These are phyloP conservation scores for Achlya hypogyna DNA, from an alignment of 352 stramenopile genomes.

Conservation along the genomic window DNA sequence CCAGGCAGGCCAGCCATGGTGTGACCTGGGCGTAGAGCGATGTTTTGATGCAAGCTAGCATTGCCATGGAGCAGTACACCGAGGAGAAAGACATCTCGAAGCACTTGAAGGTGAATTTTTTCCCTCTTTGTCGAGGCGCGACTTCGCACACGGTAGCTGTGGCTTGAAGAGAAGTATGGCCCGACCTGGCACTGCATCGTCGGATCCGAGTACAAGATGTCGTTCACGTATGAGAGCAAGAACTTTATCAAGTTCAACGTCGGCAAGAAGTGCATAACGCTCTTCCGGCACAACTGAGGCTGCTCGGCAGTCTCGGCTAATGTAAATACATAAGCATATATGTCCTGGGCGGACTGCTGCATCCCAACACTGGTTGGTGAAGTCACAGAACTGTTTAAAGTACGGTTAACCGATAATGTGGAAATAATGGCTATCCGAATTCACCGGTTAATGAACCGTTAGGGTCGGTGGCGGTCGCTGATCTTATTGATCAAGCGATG, in stretches of 20 bases:
- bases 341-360: background rate
- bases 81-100: constrained; percentile 76
- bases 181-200: constrained; percentile 73
- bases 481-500: background rate
- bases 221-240: constrained; percentile 72
- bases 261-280: constrained; percentile 78
- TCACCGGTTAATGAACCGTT: background rate
- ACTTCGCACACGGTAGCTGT: background rate
- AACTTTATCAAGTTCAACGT: constrained; percentile 82
- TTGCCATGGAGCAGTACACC: constrained; percentile 66
- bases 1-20: background rate
- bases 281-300: constrained; percentile 41
- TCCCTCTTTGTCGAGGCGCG: background rate
- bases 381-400: background rate
- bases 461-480: background rate
- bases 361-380: too few species aligned
- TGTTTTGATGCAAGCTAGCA: constrained; percentile 45
- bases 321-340: background rate
- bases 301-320: background rate
- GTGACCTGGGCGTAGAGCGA: constrained; percentile 41
- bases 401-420: background rate
- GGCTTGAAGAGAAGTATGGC: constrained; percentile 24
- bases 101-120: constrained; percentile 39
- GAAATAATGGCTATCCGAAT: background rate
- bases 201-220: constrained; percentile 63